Base-by-base conservation (phyloP, 108 stramenopile species). In the Skeletonema marinoi region DNA sequence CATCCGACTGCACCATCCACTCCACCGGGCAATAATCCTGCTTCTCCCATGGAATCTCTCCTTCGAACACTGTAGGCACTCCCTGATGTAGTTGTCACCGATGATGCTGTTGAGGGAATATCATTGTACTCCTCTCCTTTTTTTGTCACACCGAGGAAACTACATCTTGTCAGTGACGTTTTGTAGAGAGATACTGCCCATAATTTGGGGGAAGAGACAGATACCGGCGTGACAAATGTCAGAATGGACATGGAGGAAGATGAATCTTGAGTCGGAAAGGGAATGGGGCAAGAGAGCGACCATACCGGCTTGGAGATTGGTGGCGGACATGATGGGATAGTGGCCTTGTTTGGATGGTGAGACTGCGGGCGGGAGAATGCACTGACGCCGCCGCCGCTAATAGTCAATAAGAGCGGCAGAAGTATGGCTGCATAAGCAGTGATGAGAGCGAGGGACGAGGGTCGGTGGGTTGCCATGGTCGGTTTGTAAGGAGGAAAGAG, bases 241-340 rank as follows among this genome's bases (percentile, higher is more conserved):
- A 90, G 63, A 30, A 90, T 90, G 56, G 85, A 87, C 89, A 90
- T 90, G 77, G 85, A 73, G 1, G 86, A 86, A 17, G 73, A 62
- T 2, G 70, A 11, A 58, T 68, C 73, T 35, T 31, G 19, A 32
- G n/a, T 19, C 2, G 69, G 69, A 32, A 56, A 56, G 21, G 77
- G 64, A 19, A 78, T 32, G 10, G 64, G 64, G 32, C 67, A 75
- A 16, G 88, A 74, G 17, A 88, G 73, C 41, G 85, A 84, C 85
- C 85, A 88, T 1, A 88, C 88, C 6, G 88, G 85, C 44, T 78
- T 71, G 64, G 88, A 88, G 21, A 88, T 65, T 46, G 88, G 73
- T 29, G 83, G 88, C 13, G 87, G 87, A 25, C 25, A 25, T 30
- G 88, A 85, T 42, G 83, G 32, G 51, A 31, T 41, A 4, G 8